Evolutionary conservation across 1,284 basidiomycete genomes (phyloP).

Genomic region (Ganoderma resinaceum): DNA sequence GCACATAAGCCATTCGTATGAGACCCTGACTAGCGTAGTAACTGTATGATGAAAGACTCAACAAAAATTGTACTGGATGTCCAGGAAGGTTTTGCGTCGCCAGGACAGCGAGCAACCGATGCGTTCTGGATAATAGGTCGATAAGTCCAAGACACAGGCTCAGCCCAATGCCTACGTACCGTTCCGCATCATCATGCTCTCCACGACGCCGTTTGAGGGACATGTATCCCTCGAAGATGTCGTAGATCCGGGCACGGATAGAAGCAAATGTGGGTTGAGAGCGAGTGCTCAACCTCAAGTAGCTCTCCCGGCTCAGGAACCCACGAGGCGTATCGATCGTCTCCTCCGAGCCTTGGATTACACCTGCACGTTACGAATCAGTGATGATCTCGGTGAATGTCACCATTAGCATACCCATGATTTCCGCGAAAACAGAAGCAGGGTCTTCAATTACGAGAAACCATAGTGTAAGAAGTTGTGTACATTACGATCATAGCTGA

Average conservation of each 20-base stretch:
- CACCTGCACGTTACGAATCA: slow-evolving; percentile 46
- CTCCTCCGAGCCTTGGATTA: slow-evolving; percentile 70
- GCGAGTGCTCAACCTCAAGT: slow-evolving; percentile 54
- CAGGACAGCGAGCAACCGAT: not conserved
- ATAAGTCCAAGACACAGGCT: not conserved
- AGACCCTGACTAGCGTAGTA: not conserved
- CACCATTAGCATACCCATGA: slow-evolving; percentile 55
- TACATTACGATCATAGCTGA: slow-evolving; percentile 19
- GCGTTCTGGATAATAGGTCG: not conserved
- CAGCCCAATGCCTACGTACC: slow-evolving; percentile 43
- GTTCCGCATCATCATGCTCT: slow-evolving; percentile 67
- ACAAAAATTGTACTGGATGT: not conserved
- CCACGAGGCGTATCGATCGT: slow-evolving; percentile 45
- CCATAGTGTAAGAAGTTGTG: not conserved
- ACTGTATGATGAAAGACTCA: not conserved
- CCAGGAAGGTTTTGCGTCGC: not conserved
- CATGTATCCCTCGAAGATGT: slow-evolving; percentile 61
- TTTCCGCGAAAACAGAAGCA: slow-evolving; percentile 69
- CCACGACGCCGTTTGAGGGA: slow-evolving; percentile 50
- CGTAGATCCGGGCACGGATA: slow-evolving; percentile 56
- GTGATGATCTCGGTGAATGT: not conserved
- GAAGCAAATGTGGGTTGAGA: slow-evolving; percentile 60
- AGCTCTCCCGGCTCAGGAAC: slow-evolving; percentile 52
- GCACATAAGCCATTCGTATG: no score
- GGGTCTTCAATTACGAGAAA: slow-evolving; percentile 51